Percentiles rank a stretch among this genome's conserved stretches.
Conservation (phyloP, 2,329 filamentous ascomycete genomes). For the Aspergillus sp. region DNA sequence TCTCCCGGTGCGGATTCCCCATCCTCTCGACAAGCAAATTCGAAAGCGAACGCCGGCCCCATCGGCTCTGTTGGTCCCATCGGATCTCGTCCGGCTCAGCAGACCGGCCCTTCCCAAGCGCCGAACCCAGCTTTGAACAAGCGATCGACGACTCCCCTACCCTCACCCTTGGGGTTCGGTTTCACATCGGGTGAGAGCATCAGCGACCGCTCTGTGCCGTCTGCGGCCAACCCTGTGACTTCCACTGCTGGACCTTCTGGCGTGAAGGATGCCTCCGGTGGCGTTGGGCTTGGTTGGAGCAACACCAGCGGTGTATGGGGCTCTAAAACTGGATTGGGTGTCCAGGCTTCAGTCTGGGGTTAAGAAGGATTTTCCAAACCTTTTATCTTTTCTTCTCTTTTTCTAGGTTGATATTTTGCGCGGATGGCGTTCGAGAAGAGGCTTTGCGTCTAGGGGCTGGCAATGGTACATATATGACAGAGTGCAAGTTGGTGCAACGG, state of each 20-base stretch:
- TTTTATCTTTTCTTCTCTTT: conserved; percentile 9
- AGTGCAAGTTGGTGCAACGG: conserved; percentile 20
- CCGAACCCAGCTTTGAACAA: conserved; percentile 67
- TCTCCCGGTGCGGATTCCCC: conserved; percentile 75
- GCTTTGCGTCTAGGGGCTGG: conserved; percentile 23
- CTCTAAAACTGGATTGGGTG: conserved; percentile 74
- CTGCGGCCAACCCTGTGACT: conserved; percentile 58
- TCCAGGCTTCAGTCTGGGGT: conserved; percentile 93
- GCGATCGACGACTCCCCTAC: conserved; percentile 83
- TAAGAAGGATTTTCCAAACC: conserved; percentile 45
- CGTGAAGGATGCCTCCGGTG: conserved; percentile 43
- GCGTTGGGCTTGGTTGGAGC: conserved; percentile 67
- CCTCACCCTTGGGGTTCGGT: conserved; percentile 80
- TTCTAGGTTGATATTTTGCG: conserved; percentile 19
- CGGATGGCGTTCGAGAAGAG: conserved; percentile 29
- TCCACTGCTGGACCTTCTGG: conserved; percentile 41
- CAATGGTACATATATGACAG: conserved; percentile 33
- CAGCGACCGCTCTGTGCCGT: conserved; percentile 58
- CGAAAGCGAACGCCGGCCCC: conserved; percentile 52
- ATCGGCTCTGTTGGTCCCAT: conserved; percentile 79
- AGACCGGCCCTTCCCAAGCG: conserved; percentile 46
- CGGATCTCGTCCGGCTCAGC: conserved; percentile 76
- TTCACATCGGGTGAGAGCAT: conserved; percentile 57
- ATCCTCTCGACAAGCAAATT: conserved; percentile 64
- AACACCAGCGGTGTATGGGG: conserved; percentile 83